phyloP scores from a whole-genome alignment of 2,329 filamentous ascomycete genomes.

The Aureobasidium sp. region DNA sequence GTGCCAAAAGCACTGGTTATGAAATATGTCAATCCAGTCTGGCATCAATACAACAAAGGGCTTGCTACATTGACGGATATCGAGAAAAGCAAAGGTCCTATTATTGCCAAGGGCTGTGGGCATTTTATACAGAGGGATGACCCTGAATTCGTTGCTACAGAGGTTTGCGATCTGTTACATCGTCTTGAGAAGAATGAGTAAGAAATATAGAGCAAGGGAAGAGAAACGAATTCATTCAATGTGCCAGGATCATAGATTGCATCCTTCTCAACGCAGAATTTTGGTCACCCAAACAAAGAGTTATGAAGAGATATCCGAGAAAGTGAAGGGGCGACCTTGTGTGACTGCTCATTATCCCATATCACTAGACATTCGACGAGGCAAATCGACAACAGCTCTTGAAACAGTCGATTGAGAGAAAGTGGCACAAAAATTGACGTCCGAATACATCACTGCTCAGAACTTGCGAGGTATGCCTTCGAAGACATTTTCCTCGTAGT shows the following conservation, averaged over 20 bases:
- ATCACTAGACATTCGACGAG: too few relatives aligned
- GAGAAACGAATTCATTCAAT: too few relatives aligned
- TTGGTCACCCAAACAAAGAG: too few relatives aligned
- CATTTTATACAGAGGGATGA: slow-evolving; percentile 53
- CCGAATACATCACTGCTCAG: neutral
- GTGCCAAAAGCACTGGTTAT: slow-evolving; percentile 33
- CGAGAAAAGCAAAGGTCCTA: slow-evolving; percentile 36
- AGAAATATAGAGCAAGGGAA: neutral
- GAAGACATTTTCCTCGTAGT: neutral
- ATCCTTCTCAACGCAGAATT: too few relatives aligned
- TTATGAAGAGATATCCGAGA: too few relatives aligned
- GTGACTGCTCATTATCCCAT: too few relatives aligned
- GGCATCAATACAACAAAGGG: slow-evolving; percentile 49
- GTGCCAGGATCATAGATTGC: too few relatives aligned
- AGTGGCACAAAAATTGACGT: too few relatives aligned
- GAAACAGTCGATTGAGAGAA: too few relatives aligned
- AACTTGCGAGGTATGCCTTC: neutral
- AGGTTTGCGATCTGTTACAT: neutral
- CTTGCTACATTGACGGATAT: slow-evolving; percentile 39
- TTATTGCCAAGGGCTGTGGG: slow-evolving; percentile 44
- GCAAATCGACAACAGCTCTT: too few relatives aligned
- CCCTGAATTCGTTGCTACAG: slow-evolving; percentile 38
- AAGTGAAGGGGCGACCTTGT: too few relatives aligned
- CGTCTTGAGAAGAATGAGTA: neutral
- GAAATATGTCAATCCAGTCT: slow-evolving; percentile 48